Conservation (phyloP, 2,329 filamentous ascomycete species). For the Magnaporthiopsis rhizophila region DNA sequence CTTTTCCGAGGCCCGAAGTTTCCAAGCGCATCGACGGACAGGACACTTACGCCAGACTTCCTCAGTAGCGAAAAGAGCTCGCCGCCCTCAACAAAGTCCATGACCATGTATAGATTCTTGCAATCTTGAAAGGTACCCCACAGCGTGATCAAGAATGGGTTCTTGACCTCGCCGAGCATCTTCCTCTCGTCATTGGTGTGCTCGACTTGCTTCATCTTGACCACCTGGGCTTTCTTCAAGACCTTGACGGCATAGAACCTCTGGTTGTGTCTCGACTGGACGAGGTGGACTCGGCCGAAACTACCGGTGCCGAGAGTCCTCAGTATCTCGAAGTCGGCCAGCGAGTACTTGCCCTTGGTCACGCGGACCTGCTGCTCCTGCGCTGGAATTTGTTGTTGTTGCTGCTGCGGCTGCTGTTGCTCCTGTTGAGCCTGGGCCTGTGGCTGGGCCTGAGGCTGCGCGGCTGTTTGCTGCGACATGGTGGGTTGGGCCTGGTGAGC, state of each 20-base stretch:
- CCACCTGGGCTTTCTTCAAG: constrained; percentile 94
- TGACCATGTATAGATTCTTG: constrained; percentile 98
- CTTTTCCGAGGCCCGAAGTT: not conserved
- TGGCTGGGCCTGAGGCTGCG: constrained; percentile 15
- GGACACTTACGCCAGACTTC: constrained; percentile 70
- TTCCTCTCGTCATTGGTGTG: constrained; percentile 96
- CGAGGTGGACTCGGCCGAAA: constrained; percentile 92
- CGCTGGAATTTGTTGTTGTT: constrained; percentile 20
- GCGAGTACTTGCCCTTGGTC: constrained; percentile 95
- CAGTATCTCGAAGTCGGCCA: constrained; percentile 82
- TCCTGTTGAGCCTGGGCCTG: constrained; percentile 22
- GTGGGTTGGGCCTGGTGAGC: constrained; percentile 16
- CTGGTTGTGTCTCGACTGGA: constrained; percentile 97
- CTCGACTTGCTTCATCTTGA: constrained; percentile 99
- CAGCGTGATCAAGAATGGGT: constrained; percentile 93
- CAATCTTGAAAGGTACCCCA: constrained; percentile 98
- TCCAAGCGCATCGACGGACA: not conserved
- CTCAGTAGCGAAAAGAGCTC: constrained; percentile 92
- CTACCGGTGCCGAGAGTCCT: constrained; percentile 92
- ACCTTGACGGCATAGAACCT: constrained; percentile 98
- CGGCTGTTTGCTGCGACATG: constrained; percentile 6
- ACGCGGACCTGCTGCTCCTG: constrained; percentile 43
- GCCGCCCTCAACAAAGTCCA: constrained; percentile 99
- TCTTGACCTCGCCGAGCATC: constrained; percentile 95
- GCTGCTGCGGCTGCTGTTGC: constrained; percentile 10